Conservation (phyloP, 2,329 filamentous ascomycete species). For the Aschersonia sp. region DNA sequence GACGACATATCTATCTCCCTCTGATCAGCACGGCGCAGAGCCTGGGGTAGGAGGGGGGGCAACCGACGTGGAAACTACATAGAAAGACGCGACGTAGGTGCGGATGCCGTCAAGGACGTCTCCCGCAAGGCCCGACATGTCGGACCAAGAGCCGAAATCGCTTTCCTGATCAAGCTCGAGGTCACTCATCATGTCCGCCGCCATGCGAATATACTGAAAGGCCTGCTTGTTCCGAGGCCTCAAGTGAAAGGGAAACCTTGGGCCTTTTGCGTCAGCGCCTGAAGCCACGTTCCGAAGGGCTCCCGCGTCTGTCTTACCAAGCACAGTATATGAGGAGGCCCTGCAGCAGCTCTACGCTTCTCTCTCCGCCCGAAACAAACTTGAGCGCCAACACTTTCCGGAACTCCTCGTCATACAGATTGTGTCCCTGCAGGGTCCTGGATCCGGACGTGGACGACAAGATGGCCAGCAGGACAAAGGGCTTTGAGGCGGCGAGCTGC, state of each 20-base stretch:
- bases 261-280: too few relatives aligned
- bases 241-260: constrained; percentile 40
- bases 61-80: constrained; percentile 26
- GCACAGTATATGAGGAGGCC: constrained; percentile 41
- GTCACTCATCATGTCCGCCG: constrained; percentile 32
- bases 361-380: constrained; percentile 41
- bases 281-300: too few relatives aligned
- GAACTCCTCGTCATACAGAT: constrained; percentile 42
- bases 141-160: constrained; percentile 1
- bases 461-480: constrained; percentile 40
- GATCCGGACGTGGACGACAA: constrained; percentile 34
- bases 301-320: constrained; percentile 24
- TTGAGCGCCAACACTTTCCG: constrained; percentile 40
- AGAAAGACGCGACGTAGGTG: constrained; percentile 30
- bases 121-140: constrained; percentile 1
- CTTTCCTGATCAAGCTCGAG: constrained; percentile 30
- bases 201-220: constrained; percentile 37
- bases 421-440: constrained; percentile 33
- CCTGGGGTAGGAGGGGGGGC: neutral
- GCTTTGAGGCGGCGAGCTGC: constrained; percentile 27
- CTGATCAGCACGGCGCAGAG: neutral
- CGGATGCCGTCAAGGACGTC: constrained; percentile 27
- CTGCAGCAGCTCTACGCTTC: constrained; percentile 40
- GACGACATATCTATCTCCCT: constrained; percentile 6
- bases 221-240: constrained; percentile 34